Evolutionary conservation across 805 yeast species (phyloP), one percentile per base, ranked within the genome.

Genomic region (Candida manassasensis): DNA sequence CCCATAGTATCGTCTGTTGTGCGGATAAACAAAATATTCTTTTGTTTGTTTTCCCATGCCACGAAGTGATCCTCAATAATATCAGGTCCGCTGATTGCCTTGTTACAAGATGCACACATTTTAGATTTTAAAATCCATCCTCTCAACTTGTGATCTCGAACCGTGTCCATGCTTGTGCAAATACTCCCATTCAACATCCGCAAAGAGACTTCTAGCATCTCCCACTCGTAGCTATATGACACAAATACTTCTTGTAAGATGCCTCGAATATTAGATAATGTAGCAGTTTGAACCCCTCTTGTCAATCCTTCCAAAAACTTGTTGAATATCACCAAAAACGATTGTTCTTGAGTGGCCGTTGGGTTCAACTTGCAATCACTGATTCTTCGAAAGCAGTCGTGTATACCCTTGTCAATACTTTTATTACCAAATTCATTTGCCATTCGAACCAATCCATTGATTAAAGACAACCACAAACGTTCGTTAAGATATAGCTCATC

Each of bases 71-170:
- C 65, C 2, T 75, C 61, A 16, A 69, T 61, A 2, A 83, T 52
- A 2, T 77, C 75, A 2, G 74, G 54, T 0, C 96, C 96, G 79
- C 88, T 81, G 21, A 88, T 60, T 14, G 63, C 62, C 42, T 77
- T 78, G 1, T 86, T 89, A 56, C 97, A 89, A 0, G 81, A 74
- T 22, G 82, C 82, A 55, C 97, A 89, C 32, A 70, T 75, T 18
- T 59, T 61, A 1, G 68, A 44, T n/a, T 40, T 52, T 3, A 65
- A 48, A 6, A 45, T 31, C 87, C 94, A 82, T 0, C 96, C 97
- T 24, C 61, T 55, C 0, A 65, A 44, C 15, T 72, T 62, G 21
- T 66, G 61, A 2, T 47, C 41, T 9, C 71, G 63, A 8, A 81
- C 59, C 2, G 48, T 43, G 9, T 63, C 50, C 51, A 80, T 57